Conservation (phyloP, 257 asterid genomes). For the Sherardia arvensis region DNA sequence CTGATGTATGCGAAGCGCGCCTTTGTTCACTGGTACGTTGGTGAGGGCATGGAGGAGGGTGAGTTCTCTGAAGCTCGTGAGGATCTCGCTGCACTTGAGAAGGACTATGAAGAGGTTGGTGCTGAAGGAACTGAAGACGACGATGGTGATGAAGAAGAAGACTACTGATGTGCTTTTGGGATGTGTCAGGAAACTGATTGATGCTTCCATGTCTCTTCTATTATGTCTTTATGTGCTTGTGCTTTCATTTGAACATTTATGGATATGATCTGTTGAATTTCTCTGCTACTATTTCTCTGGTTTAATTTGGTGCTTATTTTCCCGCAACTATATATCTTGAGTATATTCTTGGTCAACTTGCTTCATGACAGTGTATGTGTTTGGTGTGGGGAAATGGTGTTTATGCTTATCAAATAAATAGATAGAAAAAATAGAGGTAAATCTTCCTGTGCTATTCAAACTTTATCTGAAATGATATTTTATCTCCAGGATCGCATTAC, state of each 20-base stretch:
- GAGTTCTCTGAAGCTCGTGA: slow-evolving; percentile 36
- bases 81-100: slow-evolving; percentile 37
- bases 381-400: too few species aligned
- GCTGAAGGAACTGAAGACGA: slow-evolving; percentile 29
- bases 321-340: neutral
- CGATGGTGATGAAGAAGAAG: slow-evolving; percentile 26
- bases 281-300: neutral
- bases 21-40: slow-evolving; percentile 38
- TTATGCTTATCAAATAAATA: too few species aligned
- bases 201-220: neutral
- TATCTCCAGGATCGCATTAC: too few species aligned
- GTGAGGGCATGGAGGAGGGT: slow-evolving; percentile 44
- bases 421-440: too few species aligned
- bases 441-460: too few species aligned
- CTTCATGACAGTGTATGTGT: neutral
- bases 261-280: neutral
- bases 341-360: neutral
- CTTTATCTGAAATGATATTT: too few species aligned
- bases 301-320: neutral
- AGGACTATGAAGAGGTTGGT: slow-evolving; percentile 41
- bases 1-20: slow-evolving; percentile 34
- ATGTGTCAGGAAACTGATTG: too few species aligned
- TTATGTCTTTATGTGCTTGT: too few species aligned
- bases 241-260: neutral
- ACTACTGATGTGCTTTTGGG: slow-evolving; percentile 10